These are phyloP conservation scores for Haplographium delicatum DNA, from an alignment of 495 filamentous ascomycete species.

Conservation along the genomic window DNA sequence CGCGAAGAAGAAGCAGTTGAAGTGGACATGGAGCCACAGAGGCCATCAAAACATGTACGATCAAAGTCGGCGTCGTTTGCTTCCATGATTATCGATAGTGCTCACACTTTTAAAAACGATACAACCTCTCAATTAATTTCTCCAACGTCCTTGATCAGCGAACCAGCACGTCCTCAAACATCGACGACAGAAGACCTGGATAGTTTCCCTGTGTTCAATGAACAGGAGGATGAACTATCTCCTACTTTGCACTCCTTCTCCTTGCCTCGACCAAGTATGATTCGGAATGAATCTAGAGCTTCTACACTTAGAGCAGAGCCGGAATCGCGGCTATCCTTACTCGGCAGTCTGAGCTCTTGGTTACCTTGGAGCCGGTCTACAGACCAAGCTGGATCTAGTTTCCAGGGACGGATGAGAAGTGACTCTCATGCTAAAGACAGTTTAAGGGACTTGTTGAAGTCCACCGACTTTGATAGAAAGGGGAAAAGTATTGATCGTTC, in stretches of 20 bases:
- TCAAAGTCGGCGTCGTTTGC: constrained; percentile 43
- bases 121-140: constrained; percentile 21
- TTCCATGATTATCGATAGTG: constrained; percentile 40
- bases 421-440: constrained; percentile 28
- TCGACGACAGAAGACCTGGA: constrained; percentile 25
- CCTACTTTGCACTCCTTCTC: constrained; percentile 13
- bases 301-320: constrained; percentile 16
- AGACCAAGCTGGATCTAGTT: neutral
- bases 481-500: constrained; percentile 24
- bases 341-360: constrained; percentile 24
- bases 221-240: constrained; percentile 4
- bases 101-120: constrained; percentile 13
- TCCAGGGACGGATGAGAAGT: constrained; percentile 16
- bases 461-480: constrained; percentile 21
- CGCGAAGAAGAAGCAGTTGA: constrained; percentile 14
- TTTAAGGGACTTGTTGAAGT: constrained; percentile 24
- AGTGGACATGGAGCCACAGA: constrained; percentile 12
- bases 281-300: constrained; percentile 20
- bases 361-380: constrained; percentile 18
- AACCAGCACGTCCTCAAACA: constrained; percentile 43
- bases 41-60: constrained; percentile 26
- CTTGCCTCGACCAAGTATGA: constrained; percentile 13
- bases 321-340: constrained; percentile 12
- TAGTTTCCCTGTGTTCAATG: constrained; percentile 5
- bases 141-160: constrained; percentile 34